phyloP scores from a whole-genome alignment of 257 asterid species.

The Agastache rugosa region DNA sequence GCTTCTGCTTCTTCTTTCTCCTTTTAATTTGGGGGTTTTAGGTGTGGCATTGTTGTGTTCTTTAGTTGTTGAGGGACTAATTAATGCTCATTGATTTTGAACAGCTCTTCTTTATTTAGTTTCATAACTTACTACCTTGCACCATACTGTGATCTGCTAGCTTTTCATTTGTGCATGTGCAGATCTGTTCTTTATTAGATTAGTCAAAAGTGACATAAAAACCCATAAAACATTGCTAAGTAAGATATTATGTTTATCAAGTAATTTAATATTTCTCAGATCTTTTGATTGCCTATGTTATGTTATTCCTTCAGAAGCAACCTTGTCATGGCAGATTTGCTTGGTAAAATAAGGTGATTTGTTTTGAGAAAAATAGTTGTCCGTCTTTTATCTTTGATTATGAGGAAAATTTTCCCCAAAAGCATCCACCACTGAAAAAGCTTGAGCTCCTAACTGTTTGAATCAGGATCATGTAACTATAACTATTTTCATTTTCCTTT shows the following conservation, averaged over 20 bases:
- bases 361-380: not conserved
- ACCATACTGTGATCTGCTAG: not conserved
- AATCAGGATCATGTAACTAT: not conserved
- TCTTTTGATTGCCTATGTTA: not conserved
- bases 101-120: slow-evolving; percentile 10
- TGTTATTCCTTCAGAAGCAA: not conserved
- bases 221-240: not conserved
- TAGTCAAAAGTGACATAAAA: slow-evolving; percentile 1
- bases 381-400: not conserved
- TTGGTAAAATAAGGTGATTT: not conserved
- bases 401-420: not conserved
- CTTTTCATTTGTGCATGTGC: not conserved
- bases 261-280: not conserved
- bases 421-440: not conserved
- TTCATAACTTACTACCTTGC: slow-evolving; percentile 16
- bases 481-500: slow-evolving; percentile 15
- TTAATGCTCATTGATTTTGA: not conserved
- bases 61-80: not conserved
- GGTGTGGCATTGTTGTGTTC: not conserved
- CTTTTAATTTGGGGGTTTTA: not conserved
- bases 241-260: not conserved
- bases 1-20: not conserved
- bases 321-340: not conserved
- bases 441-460: not conserved
- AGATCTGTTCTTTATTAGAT: not conserved